These are phyloP conservation scores for Monotropa hypopitys DNA, from an alignment of 179 eudicot genomes.

Conservation along the genomic window DNA sequence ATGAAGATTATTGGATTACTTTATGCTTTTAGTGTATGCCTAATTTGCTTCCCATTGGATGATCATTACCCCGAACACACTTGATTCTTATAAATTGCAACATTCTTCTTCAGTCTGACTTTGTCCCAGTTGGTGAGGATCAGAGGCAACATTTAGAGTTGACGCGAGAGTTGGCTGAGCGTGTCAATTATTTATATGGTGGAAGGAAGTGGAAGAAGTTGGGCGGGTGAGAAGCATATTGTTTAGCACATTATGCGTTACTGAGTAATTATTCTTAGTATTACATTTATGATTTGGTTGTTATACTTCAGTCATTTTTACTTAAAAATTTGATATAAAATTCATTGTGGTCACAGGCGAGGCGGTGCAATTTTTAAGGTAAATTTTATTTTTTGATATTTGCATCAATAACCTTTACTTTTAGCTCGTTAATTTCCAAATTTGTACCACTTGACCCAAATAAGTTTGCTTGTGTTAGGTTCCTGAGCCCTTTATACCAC, in stretches of 20 bases:
- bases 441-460: constrained; percentile 5
- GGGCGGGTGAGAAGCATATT: constrained; percentile 67
- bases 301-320: constrained; percentile 7
- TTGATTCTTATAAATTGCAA: constrained; percentile 55
- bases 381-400: constrained; percentile 5
- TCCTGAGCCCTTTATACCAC: constrained; percentile 94
- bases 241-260: background rate
- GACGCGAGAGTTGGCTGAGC: constrained; percentile 88
- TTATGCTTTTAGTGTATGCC: background rate
- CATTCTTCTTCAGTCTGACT: constrained; percentile 92
- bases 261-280: background rate
- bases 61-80: constrained; percentile 34
- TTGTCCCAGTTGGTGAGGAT: constrained; percentile 99
- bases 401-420: constrained; percentile 1
- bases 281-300: background rate
- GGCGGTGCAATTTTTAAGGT: constrained; percentile 94
- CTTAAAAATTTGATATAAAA: too few relatives aligned
- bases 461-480: constrained; percentile 37
- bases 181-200: constrained; percentile 79
- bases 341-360: constrained; percentile 42
- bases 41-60: background rate
- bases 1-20: background rate
- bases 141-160: constrained; percentile 97
- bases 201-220: constrained; percentile 99
- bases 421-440: background rate